Evolutionary conservation across 257 asterid species (phyloP), one percentile per base, ranked within the genome.

Genomic region (Rauvolfia tetraphylla): DNA sequence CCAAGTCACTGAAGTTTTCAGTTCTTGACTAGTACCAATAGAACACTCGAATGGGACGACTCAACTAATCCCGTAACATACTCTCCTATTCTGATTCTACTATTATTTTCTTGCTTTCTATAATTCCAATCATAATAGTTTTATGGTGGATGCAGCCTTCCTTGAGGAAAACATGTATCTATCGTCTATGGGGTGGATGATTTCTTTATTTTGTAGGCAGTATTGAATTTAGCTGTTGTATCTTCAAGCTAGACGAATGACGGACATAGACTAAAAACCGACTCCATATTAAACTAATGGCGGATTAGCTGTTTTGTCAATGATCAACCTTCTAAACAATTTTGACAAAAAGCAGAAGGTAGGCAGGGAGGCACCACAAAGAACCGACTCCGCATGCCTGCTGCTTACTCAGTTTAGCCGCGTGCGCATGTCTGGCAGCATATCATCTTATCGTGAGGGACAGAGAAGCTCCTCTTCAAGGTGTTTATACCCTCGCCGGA

Each of bases 1-100:
- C 0, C 14, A 33, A 33, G 69, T 63, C 29, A 20, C 17, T 29
- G 36, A 66, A 34, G 20, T 49, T 71, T 36, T 11, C 46, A 1
- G 31, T 51, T 36, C 25, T 53, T 68, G 31, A 56, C 31, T 3
- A 56, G 63, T 56, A 56, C 63, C 69, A 33, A 38, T 2, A 33
- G 69, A 63, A 63, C 31, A n/a, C n/a, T n/a, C n/a, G n/a, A n/a
- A n/a, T n/a, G n/a, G n/a, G 42, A 63, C 69, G 31, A 56, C 63
- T 23, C 31, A 56, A 56, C 63, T 56, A 56, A 56, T n/a, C 2
- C 51, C 51, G 12, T 4, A 49, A 49, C 15, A 8, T 46, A 4
- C n/a, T n/a, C 62, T 23, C 62, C 12, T 1, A 49, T 49, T 14
- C 22, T 13, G 5, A 9, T 4, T 0, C 14, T 49, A 1, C 22